phyloP scores from a whole-genome alignment of 345 rosid genomes.

The sweet orange (Citrus sinensis) region DVS_A1.0 CM039166.1:17074501-17075000 shows the following conservation, averaged over 20 bases:
- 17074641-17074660: not conserved
- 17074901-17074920: conserved; percentile 71
- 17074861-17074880: conserved; percentile 77
- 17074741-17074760: conserved; percentile 33
- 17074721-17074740: conserved; percentile 38
- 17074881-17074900: conserved; percentile 76
- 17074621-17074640: not conserved
- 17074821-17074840: conserved; percentile 66
- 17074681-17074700: conserved; percentile 46
- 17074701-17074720: conserved; percentile 32
- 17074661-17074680: conserved; percentile 38
- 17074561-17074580: not conserved
- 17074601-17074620: not conserved
- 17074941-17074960: conserved; percentile 84
- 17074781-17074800: conserved; percentile 22
- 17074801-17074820: conserved; percentile 61
- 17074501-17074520: not conserved
- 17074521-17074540: not conserved
- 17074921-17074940: conserved; percentile 64
- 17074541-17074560: not conserved
- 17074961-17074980: conserved; percentile 86
- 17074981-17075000: conserved; percentile 70
- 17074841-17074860: conserved; percentile 48
- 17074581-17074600: no score
- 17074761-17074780: conserved; percentile 30